Conservation (phyloP, 2,329 filamentous ascomycete species). For the Hypoxylon sp. region DNA sequence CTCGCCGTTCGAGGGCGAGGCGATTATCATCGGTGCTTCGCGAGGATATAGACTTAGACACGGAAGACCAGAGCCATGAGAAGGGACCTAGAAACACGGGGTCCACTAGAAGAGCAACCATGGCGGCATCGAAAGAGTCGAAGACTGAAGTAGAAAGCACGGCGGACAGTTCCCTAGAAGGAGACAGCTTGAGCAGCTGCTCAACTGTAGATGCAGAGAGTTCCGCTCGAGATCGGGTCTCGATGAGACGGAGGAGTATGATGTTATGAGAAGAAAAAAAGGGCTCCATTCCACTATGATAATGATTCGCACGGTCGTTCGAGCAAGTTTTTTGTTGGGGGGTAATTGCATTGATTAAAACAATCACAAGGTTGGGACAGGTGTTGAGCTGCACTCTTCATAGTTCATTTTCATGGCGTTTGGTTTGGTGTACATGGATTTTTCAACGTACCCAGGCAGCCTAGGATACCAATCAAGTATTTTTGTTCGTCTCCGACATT, state of each 20-base stretch:
- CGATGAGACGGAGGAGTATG: constrained; percentile 69
- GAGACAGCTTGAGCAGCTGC: constrained; percentile 53
- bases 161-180: constrained; percentile 47
- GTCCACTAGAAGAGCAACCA: constrained; percentile 61
- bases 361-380: constrained; percentile 33
- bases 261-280: constrained; percentile 65
- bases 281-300: constrained; percentile 34
- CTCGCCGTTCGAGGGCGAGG: constrained; percentile 56
- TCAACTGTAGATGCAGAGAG: constrained; percentile 50
- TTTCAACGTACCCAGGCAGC: constrained; percentile 25
- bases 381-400: constrained; percentile 31
- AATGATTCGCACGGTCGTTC: constrained; percentile 40
- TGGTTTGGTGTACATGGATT: constrained; percentile 48
- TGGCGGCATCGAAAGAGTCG: constrained; percentile 54
- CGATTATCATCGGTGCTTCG: constrained; percentile 59
- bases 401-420: constrained; percentile 48
- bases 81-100: constrained; percentile 40
- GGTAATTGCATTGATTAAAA: constrained; percentile 23
- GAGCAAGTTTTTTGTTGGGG: constrained; percentile 11
- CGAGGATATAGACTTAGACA: constrained; percentile 54
- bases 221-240: constrained; percentile 52
- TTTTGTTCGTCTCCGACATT: constrained; percentile 19
- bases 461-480: constrained; percentile 42
- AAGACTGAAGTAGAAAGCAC: constrained; percentile 49
- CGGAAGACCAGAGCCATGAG: constrained; percentile 48